These are phyloP conservation scores for Viridothelium virens DNA, from an alignment of 495 filamentous ascomycete species.

Conservation along the genomic window DNA sequence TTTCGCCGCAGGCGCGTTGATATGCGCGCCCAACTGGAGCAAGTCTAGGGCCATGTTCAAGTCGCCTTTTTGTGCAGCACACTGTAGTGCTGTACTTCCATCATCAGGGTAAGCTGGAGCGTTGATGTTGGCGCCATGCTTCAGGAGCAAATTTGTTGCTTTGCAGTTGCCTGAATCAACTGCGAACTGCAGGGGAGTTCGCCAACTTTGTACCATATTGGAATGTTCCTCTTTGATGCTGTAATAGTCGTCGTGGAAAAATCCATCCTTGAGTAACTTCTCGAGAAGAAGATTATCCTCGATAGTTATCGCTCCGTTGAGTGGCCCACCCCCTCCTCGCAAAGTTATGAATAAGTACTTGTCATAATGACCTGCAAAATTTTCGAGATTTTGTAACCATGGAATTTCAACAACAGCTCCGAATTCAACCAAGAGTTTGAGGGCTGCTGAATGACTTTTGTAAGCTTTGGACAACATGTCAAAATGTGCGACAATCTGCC, in stretches of 20 bases:
- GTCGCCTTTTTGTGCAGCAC: background rate
- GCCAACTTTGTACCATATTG: too few species aligned
- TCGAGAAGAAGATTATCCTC: background rate
- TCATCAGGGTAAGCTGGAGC: background rate
- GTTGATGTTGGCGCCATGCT: conserved; percentile 1
- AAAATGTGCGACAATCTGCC: too few species aligned
- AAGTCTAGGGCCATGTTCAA: background rate
- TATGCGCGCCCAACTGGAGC: conserved; percentile 1
- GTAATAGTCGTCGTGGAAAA: background rate
- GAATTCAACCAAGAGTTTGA: background rate
- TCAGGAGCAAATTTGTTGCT: background rate
- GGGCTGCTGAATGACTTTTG: background rate
- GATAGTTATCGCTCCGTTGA: background rate
- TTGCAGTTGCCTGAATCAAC: background rate
- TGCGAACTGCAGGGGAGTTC: background rate
- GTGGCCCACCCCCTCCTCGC: background rate
- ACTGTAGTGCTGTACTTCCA: background rate
- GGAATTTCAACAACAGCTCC: background rate
- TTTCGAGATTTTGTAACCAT: background rate
- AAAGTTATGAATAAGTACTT: background rate
- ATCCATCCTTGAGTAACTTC: background rate
- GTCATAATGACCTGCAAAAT: background rate
- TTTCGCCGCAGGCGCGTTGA: conserved; percentile 1
- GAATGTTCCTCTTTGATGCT: too few species aligned
- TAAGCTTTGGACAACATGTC: background rate